Base-by-base conservation (phyloP, 352 stramenopile species). In the Phytophthora cryptogea region DNA sequence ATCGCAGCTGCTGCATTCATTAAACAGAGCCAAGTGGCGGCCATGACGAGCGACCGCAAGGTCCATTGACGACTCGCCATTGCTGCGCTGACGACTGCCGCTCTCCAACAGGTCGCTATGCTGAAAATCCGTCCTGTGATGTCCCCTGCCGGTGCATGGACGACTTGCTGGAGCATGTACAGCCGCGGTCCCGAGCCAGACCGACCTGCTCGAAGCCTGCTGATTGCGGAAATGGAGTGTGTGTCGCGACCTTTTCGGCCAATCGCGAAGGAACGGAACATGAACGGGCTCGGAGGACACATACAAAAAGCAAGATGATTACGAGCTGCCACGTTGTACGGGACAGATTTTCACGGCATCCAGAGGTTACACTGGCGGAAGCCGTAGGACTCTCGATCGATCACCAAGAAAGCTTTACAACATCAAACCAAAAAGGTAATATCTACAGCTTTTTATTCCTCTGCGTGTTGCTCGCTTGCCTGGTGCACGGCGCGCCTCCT, bases 241-340 rank as follows among this genome's bases (percentile, higher is more conserved):
- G 33, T 32, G 5, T 44, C 31, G 16, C 20, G 42, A 30, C 13
- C 13, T 37, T 60, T 62, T 63, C 55, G 46, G 32, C 55, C 46
- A 63, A 64, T 64, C 37, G 40, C 44, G 28, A 20, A 50, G 51
- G 11, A 45, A 23, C 35, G 49, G 43, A 62, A 42, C 54, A 48
- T 2, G 31, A 23, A 23, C 20, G 43, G 42, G 37, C 41, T 52
- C 30, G 33, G n/a, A 17, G 20, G 50, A 11, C 35, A 33, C 39
- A 45, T 59, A 44, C 40, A 44, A 59, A 59, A 36, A 6, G 16
- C 41, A 48, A 59, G 39, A 27, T 28, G 20, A 20, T 16, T 3
- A 37, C 28, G 50, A 42, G 20, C 20, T 23, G 20, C 20, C 20
- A 23, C 20, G 20, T 23, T 23, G 20, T 50, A 50, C 44, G 27